Base-by-base conservation (phyloP, 371 early-diverging fungal genomes). In the Mortierella sp. region DNA sequence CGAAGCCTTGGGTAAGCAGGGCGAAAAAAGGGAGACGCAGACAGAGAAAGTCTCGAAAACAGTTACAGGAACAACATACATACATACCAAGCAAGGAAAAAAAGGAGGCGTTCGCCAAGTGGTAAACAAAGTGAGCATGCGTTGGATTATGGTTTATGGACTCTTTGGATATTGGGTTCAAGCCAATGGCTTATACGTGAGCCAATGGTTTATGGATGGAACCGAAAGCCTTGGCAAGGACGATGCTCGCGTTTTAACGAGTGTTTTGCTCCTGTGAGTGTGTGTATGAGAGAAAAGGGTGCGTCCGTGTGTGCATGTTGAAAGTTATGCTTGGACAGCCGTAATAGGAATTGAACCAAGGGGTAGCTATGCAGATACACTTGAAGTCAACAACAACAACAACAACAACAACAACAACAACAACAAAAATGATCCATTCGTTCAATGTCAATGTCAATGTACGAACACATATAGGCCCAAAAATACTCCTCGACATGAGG, bases 381-480 rank as follows among this genome's bases (percentile, higher is more conserved):
- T n/a, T n/a, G n/a, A n/a, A n/a, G n/a, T n/a, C n/a, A n/a, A n/a
- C 61, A 22, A 34, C 37, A 22, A 31, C 37, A 22, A 22, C 61
- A 61, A 7, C 8, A 7, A 50, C 50, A 22, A 22, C n/a, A 24
- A 37, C 37, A 34, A 1, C 34, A 61, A 22, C 19, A 48, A 48
- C 48, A 50, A 61, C 34, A n/a, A 58, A 61, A 34, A 16, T 34
- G 31, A 61, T 58, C 37, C 19, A 34, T 34, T 58, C 61, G 19
- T n/a, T n/a, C n/a, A n/a, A n/a, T n/a, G n/a, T n/a, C n/a, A n/a
- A n/a, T n/a, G n/a, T 58, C 61, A 34, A 58, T 58, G 58, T 34
- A 16, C 58, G 58, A 31, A 19, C 34, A 61, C n/a, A n/a, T n/a
- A 61, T 55, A 61, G 37, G 61, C 61, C 37, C 61, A 61, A 61